Base-by-base conservation (phyloP, 2,329 filamentous ascomycete species). In the Aspergillus bombycis region DNA sequence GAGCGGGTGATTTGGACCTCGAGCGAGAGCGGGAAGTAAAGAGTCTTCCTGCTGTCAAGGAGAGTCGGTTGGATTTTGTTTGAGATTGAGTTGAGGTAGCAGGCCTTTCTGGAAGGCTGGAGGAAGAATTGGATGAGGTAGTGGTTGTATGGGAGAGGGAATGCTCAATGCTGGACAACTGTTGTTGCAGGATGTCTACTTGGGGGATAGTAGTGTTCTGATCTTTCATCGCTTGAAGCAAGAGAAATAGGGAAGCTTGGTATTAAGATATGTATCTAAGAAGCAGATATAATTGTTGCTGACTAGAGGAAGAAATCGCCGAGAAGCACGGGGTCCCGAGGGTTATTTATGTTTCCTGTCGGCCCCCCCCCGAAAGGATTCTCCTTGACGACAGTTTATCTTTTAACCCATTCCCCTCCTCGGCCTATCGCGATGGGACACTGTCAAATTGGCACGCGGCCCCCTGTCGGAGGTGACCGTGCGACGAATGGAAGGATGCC, bases 91-190 rank as follows among this genome's bases (percentile, higher is more conserved):
- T 57, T n/a, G 57, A 28, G 21, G 65, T 59, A 11, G 43, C 30
- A n/a, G 30, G 32, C 21, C 26, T 32, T 56, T 43, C 60, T 41
- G 64, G 23, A 41, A 53, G 48, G 28, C 28, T 23, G 9, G 54
- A 36, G 28, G 63, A 57, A 36, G 58, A 53, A 14, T 63, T 66
- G 32, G 71, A 57, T 62, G 43, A 68, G 14, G 62, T 62, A 23
- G 68, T 60, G 4, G 69, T 70, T 14, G 66, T 65, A 55, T 70
- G 68, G 32, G 69, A 72, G 43, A 72, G 55, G 48, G 52, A 26
- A n/a, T 52, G 56, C 23, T 58, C 41, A 41, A 56, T 53, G 41
- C 34, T 57, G 41, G 43, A 56, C 23, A 6, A 6, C 16, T 55
- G 53, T 23, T n/a, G 14, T 48, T 52, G 63, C 11, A 48, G 34